phyloP scores from a whole-genome alignment of 139 green algal species.

The Chlorella vulgaris region DNA sequence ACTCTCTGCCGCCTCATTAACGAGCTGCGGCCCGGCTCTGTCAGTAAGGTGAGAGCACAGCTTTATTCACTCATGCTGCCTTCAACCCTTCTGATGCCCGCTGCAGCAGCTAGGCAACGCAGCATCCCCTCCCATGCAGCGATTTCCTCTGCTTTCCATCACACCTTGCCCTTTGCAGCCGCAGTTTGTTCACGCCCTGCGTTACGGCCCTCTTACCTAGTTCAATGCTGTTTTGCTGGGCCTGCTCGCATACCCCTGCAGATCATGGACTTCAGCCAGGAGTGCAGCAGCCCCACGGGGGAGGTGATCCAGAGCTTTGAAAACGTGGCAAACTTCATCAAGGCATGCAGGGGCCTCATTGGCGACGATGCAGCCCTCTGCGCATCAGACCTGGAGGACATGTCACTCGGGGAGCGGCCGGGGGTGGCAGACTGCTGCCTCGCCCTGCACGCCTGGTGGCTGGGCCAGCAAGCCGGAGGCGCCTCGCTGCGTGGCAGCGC shows the following conservation, averaged over 20 bases:
- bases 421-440: slow-evolving; percentile 70
- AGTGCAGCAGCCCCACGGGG: slow-evolving; percentile 27
- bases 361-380: slow-evolving; percentile 47
- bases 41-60: slow-evolving; percentile 33
- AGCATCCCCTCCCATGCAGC: too few relatives aligned
- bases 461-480: slow-evolving; percentile 7
- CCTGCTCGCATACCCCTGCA: background rate
- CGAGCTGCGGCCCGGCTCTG: slow-evolving; percentile 43
- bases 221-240: too few relatives aligned
- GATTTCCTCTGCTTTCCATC: background rate
- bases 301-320: slow-evolving; percentile 44
- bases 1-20: slow-evolving; percentile 70
- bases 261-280: slow-evolving; percentile 19
- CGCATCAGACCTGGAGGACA: slow-evolving; percentile 57
- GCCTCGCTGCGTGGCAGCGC: background rate
- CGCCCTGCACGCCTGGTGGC: slow-evolving; percentile 52
- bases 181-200: too few relatives aligned
- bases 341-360: background rate
- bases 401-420: background rate
- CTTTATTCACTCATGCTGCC: too few relatives aligned
- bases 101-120: too few relatives aligned
- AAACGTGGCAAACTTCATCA: slow-evolving; percentile 67
- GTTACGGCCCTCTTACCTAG: too few relatives aligned
- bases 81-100: too few relatives aligned
- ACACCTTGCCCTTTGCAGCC: background rate